phyloP scores from a whole-genome alignment of 169 alveolate genomes.

The Theileria luwenshuni region DNA sequence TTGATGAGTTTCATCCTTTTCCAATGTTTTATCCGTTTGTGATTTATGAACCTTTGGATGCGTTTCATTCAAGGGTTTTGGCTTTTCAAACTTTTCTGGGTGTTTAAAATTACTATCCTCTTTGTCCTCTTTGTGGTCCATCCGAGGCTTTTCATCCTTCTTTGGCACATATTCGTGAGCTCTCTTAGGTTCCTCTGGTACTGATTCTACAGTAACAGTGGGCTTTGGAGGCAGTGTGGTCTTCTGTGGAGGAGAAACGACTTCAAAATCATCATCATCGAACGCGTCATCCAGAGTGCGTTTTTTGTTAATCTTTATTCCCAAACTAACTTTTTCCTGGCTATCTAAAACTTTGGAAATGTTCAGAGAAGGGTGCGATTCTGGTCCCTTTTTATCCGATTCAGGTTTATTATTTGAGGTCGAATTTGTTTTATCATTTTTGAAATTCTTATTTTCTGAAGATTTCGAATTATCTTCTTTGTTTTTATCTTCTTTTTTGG shows the following conservation, averaged over 20 bases:
- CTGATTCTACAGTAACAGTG: background rate
- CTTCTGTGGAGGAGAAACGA: background rate
- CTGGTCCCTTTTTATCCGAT: background rate
- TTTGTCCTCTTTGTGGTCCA: background rate
- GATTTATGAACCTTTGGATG: background rate
- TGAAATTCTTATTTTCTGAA: background rate
- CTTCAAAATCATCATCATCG: slow-evolving; percentile 1
- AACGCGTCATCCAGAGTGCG: slow-evolving; percentile 17
- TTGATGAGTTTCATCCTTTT: background rate
- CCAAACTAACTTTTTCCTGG: slow-evolving; percentile 4
- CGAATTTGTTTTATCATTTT: background rate
- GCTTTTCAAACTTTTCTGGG: background rate
- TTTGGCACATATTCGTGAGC: background rate
- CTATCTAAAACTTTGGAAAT: background rate
- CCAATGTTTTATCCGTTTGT: background rate
- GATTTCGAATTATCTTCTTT: background rate
- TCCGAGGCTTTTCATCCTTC: background rate
- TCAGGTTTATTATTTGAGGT: background rate
- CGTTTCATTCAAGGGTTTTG: background rate
- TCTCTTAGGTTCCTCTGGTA: background rate
- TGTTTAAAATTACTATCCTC: background rate
- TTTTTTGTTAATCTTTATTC: slow-evolving; percentile 13
- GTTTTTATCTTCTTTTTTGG: slow-evolving; percentile 6
- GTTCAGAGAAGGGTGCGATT: background rate
- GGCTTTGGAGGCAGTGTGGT: background rate